Percentiles rank a stretch among this genome's conserved stretches.
Evolutionary conservation across 352 stramenopile species (phyloP).

Genomic region (Phytophthora litchii): DNA sequence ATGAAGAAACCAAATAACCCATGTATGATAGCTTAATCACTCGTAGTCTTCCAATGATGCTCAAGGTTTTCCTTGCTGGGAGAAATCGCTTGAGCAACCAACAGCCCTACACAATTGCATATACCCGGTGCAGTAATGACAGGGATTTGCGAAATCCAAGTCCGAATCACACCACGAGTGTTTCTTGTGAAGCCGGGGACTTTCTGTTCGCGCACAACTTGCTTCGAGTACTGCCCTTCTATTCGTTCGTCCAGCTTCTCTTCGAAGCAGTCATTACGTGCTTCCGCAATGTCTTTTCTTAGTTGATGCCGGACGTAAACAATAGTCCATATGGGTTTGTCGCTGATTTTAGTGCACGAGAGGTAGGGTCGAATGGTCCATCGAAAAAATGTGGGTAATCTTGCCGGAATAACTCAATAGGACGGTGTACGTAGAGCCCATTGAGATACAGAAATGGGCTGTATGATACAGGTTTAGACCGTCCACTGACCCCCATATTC

Average conservation of each 20-base stretch:
- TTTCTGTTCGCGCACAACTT: conserved; percentile 1
- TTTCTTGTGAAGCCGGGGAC: background rate
- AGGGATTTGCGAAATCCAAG: background rate
- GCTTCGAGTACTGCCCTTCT: background rate
- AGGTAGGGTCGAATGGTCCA: background rate
- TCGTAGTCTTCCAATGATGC: too few relatives aligned
- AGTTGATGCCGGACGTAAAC: conserved; percentile 1
- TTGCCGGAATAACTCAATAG: background rate
- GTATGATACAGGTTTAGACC: conserved; percentile 7
- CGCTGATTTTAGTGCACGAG: background rate
- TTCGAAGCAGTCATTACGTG: conserved; percentile 1
- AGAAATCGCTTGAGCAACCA: too few relatives aligned
- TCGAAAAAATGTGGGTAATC: background rate
- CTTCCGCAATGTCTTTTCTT: conserved; percentile 1
- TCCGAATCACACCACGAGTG: background rate
- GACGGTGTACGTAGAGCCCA: background rate
- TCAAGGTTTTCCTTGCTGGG: too few relatives aligned
- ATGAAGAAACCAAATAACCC: too few relatives aligned
- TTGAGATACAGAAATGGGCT: background rate
- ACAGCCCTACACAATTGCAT: background rate
- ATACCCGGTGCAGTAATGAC: background rate
- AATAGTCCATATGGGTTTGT: background rate
- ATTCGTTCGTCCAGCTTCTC: conserved; percentile 3
- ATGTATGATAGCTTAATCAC: too few relatives aligned
- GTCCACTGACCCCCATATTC: background rate